Evolutionary conservation across 257 asterid species (phyloP).

Genomic region (Eustoma russellianum): DNA sequence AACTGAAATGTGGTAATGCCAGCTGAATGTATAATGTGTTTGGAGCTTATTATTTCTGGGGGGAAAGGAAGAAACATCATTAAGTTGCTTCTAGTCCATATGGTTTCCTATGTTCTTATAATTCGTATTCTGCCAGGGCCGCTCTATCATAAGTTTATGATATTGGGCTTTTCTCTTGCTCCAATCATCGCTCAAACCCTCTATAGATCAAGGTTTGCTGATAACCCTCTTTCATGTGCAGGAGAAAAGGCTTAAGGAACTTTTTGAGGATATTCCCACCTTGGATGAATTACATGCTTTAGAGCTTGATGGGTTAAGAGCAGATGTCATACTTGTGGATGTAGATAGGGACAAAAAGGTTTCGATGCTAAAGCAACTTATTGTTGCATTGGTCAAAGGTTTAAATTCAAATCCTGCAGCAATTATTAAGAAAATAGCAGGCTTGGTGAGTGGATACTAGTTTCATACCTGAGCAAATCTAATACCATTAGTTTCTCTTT

Average conservation of each 20-base stretch:
- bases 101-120: too few relatives aligned
- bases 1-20: too few relatives aligned
- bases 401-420: conserved; percentile 70
- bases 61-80: too few relatives aligned
- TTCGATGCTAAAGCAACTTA: conserved; percentile 77
- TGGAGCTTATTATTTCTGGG: too few relatives aligned
- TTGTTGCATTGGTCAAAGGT: conserved; percentile 78
- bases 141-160: too few relatives aligned
- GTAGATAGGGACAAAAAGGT: conserved; percentile 78
- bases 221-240: conserved; percentile 12
- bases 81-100: too few relatives aligned
- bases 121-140: too few relatives aligned
- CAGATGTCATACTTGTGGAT: conserved; percentile 88
- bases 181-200: too few relatives aligned
- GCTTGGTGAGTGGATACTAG: conserved; percentile 57
- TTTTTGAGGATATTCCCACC: conserved; percentile 71
- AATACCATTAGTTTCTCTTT: background rate
- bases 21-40: too few relatives aligned
- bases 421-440: conserved; percentile 88
- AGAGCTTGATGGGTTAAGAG: conserved; percentile 77
- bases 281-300: conserved; percentile 73
- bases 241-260: conserved; percentile 92
- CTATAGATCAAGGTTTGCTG: background rate
- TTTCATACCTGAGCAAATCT: background rate
- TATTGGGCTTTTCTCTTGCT: too few relatives aligned